Evolutionary conservation across 257 asterid species (phyloP), one percentile per base, ranked within the genome.

Genomic region (Fraxinus quadrangulata): DNA sequence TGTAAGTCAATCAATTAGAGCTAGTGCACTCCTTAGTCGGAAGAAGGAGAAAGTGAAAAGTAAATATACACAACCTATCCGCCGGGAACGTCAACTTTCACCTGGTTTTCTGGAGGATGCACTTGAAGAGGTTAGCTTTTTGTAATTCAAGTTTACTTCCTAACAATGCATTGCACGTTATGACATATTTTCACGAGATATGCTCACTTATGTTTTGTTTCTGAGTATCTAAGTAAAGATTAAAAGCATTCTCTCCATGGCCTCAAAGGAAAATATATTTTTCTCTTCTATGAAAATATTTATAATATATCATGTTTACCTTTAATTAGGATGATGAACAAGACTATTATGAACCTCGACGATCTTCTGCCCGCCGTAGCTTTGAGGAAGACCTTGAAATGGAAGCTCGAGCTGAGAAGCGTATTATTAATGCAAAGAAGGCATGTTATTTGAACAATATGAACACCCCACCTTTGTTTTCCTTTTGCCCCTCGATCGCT

Each of bases 41-140:
- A 96, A 89, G 91, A 96, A 96, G 92, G 99, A 93, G 84, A 96
- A 96, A 90, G 97, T 96, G 54, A 88, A 61, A 78, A 93, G 96
- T 72, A 96, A 96, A 81, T 96, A 96, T 81, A 84, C 92, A 68
- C 99, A 91, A 77, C 90, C 97, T 61, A 85, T 75, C 71, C 98
- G 99, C 83, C 86, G 91, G 88, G 99, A 92, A 84, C 99, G 96
- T 69, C 94, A 93, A 78, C 97, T 96, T 74, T 93, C 98, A 2
- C 97, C 99, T 78, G 98, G 99, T 89, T 96, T 96, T 88, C 82
- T 96, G 54, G 99, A 96, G 85, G 97, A 91, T 45, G 96, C 92
- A 7, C 97, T 89, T 79, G 98, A 92, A 5, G 99, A 95, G 99
- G 99, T 95, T 74, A 78, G 84, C 69, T 70, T 59, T 24, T 39